phyloP scores from a whole-genome alignment of 768 basidiomycete genomes.

The Russula vinacea region DNA sequence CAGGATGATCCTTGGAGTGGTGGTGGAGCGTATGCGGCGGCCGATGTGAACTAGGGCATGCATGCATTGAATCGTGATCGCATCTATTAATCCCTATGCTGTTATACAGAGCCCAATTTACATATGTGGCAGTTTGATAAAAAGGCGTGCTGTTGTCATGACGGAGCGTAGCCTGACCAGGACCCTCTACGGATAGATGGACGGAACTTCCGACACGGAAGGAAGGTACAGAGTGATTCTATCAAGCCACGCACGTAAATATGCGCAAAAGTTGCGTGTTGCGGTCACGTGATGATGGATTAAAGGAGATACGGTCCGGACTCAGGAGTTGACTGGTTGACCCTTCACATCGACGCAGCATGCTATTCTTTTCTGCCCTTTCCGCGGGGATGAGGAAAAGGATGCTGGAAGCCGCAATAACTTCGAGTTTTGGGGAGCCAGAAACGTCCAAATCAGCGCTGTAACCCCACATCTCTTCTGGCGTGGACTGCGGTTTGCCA shows the following conservation, averaged over 20 bases:
- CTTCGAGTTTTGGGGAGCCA: not conserved
- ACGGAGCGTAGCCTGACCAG: too few species aligned
- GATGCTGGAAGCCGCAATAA: not conserved
- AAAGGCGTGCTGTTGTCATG: too few species aligned
- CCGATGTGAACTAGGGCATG: slow-evolving; percentile 6
- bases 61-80: not conserved
- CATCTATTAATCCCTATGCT: slow-evolving; percentile 6
- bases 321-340: not conserved
- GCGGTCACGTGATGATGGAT: not conserved
- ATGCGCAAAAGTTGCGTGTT: too few species aligned
- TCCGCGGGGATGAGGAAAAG: not conserved
- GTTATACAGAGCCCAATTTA: slow-evolving; percentile 7
- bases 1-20: slow-evolving; percentile 16
- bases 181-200: too few species aligned
- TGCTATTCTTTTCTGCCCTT: not conserved
- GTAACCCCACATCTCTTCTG: not conserved
- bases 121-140: too few species aligned
- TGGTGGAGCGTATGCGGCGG: not conserved
- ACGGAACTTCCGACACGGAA: too few species aligned
- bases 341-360: not conserved
- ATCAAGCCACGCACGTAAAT: too few species aligned
- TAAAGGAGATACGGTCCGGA: not conserved
- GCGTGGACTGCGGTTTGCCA: not conserved
- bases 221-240: too few species aligned
- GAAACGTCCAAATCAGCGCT: not conserved